Evolutionary conservation across 164 flowering plant species (phyloP).

Genomic region (Tetracentron sinense): DNA sequence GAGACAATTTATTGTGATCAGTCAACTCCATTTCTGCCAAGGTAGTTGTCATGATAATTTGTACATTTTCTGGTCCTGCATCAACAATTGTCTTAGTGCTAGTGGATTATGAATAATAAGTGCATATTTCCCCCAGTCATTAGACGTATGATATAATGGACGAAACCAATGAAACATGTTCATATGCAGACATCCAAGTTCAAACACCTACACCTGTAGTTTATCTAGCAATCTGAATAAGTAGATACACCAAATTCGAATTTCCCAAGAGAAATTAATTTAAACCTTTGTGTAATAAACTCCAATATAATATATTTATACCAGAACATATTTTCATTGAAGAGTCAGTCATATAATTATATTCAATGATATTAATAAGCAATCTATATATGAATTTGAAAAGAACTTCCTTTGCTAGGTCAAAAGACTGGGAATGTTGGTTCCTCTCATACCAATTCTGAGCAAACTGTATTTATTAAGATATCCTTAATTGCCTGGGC

Average conservation of each 20-base stretch:
- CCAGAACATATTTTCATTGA: neutral
- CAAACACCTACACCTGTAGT: neutral
- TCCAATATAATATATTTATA: no score
- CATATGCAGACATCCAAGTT: neutral
- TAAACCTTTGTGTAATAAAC: neutral
- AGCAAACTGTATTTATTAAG: no score
- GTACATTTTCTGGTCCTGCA: slow-evolving; percentile 54
- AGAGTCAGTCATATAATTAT: neutral
- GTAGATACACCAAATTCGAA: neutral
- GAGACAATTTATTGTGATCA: slow-evolving; percentile 46
- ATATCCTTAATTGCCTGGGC: no score
- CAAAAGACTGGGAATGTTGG: no score
- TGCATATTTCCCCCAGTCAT: neutral
- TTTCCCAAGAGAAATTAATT: neutral
- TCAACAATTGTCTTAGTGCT: slow-evolving; percentile 1
- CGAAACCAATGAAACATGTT: neutral
- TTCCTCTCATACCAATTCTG: no score
- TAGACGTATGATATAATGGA: neutral
- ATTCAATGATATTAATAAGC: no score
- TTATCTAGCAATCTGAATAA: neutral
- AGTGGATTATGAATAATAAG: slow-evolving; percentile 1
- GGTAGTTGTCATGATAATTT: slow-evolving; percentile 45
- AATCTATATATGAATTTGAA: neutral
- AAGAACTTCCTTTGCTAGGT: neutral
- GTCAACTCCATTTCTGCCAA: slow-evolving; percentile 71